These are phyloP conservation scores for Colletotrichum sp. DNA, from an alignment of 2,329 filamentous ascomycete genomes.

Conservation along the genomic window DNA sequence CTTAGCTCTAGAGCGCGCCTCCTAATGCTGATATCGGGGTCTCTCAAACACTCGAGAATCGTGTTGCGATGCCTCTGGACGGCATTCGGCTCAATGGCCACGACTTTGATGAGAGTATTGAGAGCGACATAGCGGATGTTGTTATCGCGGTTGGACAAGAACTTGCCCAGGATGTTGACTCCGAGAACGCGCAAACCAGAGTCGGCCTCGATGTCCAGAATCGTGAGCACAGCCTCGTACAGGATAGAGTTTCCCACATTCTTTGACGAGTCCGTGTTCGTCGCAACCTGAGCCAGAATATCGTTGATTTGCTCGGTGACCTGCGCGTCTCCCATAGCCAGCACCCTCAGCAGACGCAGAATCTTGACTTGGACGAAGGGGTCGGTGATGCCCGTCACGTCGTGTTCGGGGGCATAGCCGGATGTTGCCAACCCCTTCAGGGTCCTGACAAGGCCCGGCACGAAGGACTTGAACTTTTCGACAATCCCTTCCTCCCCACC, in stretches of 20 bases:
- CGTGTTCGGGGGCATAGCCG: slow-evolving; percentile 96
- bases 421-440: slow-evolving; percentile 92
- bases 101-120: slow-evolving; percentile 97
- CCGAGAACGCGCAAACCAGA: slow-evolving; percentile 92
- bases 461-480: slow-evolving; percentile 87
- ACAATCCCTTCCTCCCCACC: slow-evolving; percentile 88
- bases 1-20: slow-evolving; percentile 95
- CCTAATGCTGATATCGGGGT: slow-evolving; percentile 97
- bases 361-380: slow-evolving; percentile 98
- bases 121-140: slow-evolving; percentile 98
- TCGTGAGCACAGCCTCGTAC: slow-evolving; percentile 96
- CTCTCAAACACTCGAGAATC: slow-evolving; percentile 92
- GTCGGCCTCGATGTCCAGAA: slow-evolving; percentile 97
- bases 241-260: slow-evolving; percentile 98
- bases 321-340: slow-evolving; percentile 84
- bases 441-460: slow-evolving; percentile 85
- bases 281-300: slow-evolving; percentile 95
- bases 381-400: slow-evolving; percentile 97
- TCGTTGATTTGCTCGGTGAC: slow-evolving; percentile 99
- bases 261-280: slow-evolving; percentile 97
- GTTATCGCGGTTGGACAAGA: slow-evolving; percentile 97
- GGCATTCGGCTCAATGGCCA: slow-evolving; percentile 96
- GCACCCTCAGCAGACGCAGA: slow-evolving; percentile 80
- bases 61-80: slow-evolving; percentile 98
- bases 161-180: slow-evolving; percentile 98